Conservation (phyloP, 345 rosid species). For the Dipteronia dyeriana region DNA sequence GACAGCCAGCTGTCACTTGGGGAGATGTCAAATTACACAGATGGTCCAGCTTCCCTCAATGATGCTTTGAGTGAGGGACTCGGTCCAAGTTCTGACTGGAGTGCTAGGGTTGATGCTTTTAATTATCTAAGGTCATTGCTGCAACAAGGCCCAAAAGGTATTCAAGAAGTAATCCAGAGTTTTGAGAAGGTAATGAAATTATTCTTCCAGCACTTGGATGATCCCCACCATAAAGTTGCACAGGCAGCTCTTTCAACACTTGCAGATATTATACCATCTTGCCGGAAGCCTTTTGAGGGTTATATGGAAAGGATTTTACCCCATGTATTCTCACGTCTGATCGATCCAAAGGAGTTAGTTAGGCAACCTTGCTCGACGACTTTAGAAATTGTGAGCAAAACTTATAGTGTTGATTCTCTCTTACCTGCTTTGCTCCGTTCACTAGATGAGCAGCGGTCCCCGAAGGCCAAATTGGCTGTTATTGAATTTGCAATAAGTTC, state of each 20-base stretch:
- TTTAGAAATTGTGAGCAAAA: slow-evolving; percentile 92
- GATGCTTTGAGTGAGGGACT: slow-evolving; percentile 94
- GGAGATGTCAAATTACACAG: slow-evolving; percentile 71
- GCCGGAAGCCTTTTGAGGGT: slow-evolving; percentile 97
- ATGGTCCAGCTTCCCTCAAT: slow-evolving; percentile 81
- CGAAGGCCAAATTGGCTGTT: slow-evolving; percentile 98
- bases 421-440: slow-evolving; percentile 96
- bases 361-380: slow-evolving; percentile 92
- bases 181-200: slow-evolving; percentile 99
- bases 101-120: slow-evolving; percentile 95
- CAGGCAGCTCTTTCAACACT: slow-evolving; percentile 98
- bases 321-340: slow-evolving; percentile 93
- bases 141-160: slow-evolving; percentile 92
- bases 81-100: slow-evolving; percentile 92
- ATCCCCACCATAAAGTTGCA: slow-evolving; percentile 99
- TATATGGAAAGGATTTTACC: slow-evolving; percentile 97
- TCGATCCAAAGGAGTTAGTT: slow-evolving; percentile 97
- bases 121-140: slow-evolving; percentile 79
- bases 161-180: slow-evolving; percentile 90
- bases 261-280: slow-evolving; percentile 88
- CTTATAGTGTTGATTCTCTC: slow-evolving; percentile 86
- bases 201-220: slow-evolving; percentile 96
- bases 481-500: slow-evolving; percentile 91
- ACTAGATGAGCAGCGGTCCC: slow-evolving; percentile 96
- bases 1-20: slow-evolving; percentile 82